Percentiles rank a stretch among this genome's conserved stretches.
These are phyloP conservation scores for Colletotrichum gloeosporioides DNA, from an alignment of 2,329 filamentous ascomycete genomes.

Conservation along the genomic window DNA sequence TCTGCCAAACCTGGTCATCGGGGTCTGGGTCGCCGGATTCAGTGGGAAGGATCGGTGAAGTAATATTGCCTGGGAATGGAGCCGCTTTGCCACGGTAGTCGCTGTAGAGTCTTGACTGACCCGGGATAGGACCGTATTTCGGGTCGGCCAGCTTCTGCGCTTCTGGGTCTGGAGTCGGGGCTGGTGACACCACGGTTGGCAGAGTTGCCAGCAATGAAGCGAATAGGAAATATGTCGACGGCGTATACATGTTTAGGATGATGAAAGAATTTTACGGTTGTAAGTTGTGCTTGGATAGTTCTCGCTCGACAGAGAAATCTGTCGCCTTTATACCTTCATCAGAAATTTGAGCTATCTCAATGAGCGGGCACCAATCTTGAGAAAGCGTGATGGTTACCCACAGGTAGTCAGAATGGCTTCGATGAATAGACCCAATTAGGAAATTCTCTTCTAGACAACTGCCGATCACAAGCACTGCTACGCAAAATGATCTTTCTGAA, in stretches of 20 bases:
- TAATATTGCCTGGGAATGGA: not conserved
- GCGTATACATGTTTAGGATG: not conserved
- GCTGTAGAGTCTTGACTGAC: not conserved
- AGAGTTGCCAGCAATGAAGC: not conserved
- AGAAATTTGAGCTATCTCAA: not conserved
- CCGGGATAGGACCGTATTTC: not conserved
- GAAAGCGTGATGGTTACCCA: not conserved
- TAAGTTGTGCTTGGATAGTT: not conserved
- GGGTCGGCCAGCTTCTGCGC: not conserved
- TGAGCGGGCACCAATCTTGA: not conserved
- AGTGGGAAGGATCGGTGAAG: not conserved
- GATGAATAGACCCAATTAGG: not conserved
- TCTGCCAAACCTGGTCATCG: constrained; percentile 49
- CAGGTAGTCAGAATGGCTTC: not conserved
- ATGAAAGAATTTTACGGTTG: not conserved
- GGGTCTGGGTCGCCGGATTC: constrained; percentile 27
- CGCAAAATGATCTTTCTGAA: not conserved
- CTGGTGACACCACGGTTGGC: not conserved
- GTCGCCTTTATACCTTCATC: not conserved
- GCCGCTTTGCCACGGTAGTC: not conserved
- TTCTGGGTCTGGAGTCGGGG: not conserved
- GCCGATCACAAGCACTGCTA: not conserved
- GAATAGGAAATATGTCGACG: not conserved
- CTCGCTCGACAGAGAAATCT: not conserved
- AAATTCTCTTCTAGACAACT: not conserved